phyloP scores from a whole-genome alignment of 23 red algal species.

The Gracilaria domingensis region DNA sequence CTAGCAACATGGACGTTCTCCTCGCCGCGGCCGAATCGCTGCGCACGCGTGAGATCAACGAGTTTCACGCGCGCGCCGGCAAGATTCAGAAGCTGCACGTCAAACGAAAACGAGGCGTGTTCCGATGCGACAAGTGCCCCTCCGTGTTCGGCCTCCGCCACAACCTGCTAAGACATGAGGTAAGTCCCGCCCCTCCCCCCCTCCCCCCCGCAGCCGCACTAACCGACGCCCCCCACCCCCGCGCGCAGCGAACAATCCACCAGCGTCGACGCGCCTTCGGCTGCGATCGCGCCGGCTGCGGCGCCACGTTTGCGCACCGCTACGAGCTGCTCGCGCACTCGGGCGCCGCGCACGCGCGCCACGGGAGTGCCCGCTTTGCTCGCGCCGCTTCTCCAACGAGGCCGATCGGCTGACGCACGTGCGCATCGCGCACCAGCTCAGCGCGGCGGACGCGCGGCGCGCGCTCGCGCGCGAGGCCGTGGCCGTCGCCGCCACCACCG shows the following conservation, averaged over 20 bases:
- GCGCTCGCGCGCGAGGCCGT: not conserved
- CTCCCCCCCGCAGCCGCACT: not conserved
- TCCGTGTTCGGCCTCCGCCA: constrained; percentile 68
- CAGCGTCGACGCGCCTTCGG: constrained; percentile 38
- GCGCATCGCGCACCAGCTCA: constrained; percentile 35
- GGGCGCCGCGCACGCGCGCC: constrained; percentile 16
- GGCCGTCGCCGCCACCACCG: not conserved
- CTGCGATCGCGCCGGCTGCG: constrained; percentile 15
- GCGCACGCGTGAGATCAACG: constrained; percentile 55
- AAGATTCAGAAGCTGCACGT: constrained; percentile 68
- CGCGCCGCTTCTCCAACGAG: not conserved
- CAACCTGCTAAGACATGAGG: constrained; percentile 60
- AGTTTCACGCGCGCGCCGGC: constrained; percentile 53
- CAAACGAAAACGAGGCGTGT: constrained; percentile 59
- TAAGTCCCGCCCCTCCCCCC: constrained; percentile 1
- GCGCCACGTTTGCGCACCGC: constrained; percentile 45
- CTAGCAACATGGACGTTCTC: constrained; percentile 34
- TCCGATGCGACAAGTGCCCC: constrained; percentile 49
- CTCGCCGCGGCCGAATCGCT: constrained; percentile 49
- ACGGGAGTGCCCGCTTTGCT: constrained; percentile 19
- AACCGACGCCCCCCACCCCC: not conserved
- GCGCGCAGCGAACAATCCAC: constrained; percentile 48
- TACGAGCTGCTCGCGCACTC: constrained; percentile 37
- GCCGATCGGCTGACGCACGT: constrained; percentile 34
- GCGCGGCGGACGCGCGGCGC: not conserved